Evolutionary conservation across 148 eudicot genomes (phyloP).

Genomic region (Fallopia convolvulus): DNA sequence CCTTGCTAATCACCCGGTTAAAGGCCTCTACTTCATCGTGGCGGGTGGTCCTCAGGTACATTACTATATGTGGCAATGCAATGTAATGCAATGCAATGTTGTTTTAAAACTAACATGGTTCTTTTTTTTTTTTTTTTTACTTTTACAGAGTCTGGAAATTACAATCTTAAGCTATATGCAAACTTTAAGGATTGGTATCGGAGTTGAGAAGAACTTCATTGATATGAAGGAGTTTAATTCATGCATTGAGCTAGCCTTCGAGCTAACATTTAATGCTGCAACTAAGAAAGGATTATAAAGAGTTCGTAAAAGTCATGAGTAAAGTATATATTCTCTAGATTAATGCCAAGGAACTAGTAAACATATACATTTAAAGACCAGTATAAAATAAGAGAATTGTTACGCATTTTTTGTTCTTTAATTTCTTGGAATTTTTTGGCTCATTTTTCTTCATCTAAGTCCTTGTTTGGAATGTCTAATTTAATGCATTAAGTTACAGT

Average conservation of each 20-base stretch:
- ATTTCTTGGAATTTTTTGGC: no score
- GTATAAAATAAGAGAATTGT: no score
- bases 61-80: background rate
- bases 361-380: no score
- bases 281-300: conserved; percentile 6
- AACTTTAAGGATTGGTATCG: conserved; percentile 36
- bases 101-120: background rate
- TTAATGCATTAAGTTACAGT: no score
- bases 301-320: background rate
- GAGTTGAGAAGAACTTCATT: conserved; percentile 42
- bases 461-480: no score
- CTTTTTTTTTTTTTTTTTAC: background rate
- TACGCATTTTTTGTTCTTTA: no score
- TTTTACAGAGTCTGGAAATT: conserved; percentile 59
- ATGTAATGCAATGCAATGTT: background rate
- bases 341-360: no score
- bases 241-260: conserved; percentile 47
- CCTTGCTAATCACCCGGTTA: conserved; percentile 42
- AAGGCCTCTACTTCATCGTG: conserved; percentile 53
- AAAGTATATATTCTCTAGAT: no score
- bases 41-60: conserved; percentile 54
- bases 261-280: conserved; percentile 38
- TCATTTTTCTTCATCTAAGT: no score
- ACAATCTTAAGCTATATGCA: conserved; percentile 51
- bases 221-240: conserved; percentile 37